Evolutionary conservation across 176 grass and related monocot genomes (phyloP), one percentile per base, ranked within the genome.

Genomic region (Pharus latifolius): DNA sequence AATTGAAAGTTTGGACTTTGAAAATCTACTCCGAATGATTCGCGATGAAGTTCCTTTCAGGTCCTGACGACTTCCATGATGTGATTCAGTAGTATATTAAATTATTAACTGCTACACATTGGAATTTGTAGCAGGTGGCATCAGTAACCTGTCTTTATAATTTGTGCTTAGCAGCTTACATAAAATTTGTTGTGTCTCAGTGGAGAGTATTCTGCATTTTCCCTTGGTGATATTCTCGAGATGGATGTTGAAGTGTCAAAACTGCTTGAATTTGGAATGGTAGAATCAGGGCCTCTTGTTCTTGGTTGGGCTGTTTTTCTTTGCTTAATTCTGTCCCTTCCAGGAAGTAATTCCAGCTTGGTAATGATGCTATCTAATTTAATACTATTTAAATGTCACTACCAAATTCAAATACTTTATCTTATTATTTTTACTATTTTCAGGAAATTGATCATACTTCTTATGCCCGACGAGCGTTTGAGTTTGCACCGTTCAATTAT

Each of bases 381-480:
- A 7, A 57, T 54, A 40, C 44, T 66, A 45, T 65, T 66, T 54
- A 9, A 25, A 24, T 56, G 12, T 8, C 16, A 56, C 62, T 83
- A 64, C 23, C 35, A 13, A 11, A 58, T 0, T 25, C 29, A 29
- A 46, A 5, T 13, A 24, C 25, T 46, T 1, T 72, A 54, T 73
- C 66, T 77, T 81, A 67, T 73, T 78, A 60, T 22, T 24, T 14
- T 70, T 47, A 30, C 9, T 74, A 41, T 37, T 85, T 50, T 31
- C 79, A 91, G 92, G 93, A 97, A 53, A 85, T 97, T 78, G 86
- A 92, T 82, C 89, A 97, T 90, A 69, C 73, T 37, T 79, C 69
- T 10, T 97, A 92, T 87, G 89, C 85, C 31, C 85, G 41, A 56
- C 78, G 80, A 77, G 86, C 93, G 53, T 90, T 97, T 52, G 77